A percentile compares a stretch with the other conserved stretches of the same genome.
These are phyloP conservation scores for Syzygium aromaticum DNA, from an alignment of 345 rosid genomes.

Conservation along the genomic window DNA sequence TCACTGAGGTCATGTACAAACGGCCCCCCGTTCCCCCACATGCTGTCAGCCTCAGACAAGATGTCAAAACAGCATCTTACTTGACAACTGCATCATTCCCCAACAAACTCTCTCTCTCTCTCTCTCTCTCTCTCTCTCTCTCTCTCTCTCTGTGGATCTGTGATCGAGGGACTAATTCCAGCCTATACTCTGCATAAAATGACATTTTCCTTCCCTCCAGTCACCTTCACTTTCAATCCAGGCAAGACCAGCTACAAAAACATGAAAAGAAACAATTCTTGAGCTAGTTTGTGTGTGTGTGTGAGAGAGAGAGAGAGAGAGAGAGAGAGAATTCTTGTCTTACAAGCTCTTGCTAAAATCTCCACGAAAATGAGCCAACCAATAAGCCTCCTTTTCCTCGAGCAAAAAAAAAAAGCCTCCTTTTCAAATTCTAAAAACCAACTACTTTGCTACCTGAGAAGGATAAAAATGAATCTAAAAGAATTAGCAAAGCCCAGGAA, in stretches of 20 bases:
- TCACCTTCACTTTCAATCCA: neutral
- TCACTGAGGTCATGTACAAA: neutral
- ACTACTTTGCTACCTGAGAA: neutral
- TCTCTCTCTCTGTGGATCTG: neutral
- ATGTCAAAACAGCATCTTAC: neutral
- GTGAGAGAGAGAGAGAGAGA: neutral
- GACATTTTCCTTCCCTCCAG: neutral
- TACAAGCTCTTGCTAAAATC: neutral
- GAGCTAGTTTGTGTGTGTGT: neutral
- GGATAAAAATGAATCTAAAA: neutral
- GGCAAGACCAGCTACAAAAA: neutral
- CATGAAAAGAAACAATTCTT: neutral
- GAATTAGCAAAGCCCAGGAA: neutral
- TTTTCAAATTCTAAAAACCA: neutral
- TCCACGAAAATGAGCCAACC: neutral
- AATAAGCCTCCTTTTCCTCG: neutral
- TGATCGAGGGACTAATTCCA: neutral
- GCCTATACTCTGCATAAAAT: neutral
- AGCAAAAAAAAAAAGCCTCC: neutral
- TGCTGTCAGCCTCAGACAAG: conserved; percentile 1
- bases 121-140: neutral
- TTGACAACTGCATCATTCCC: neutral
- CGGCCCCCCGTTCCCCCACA: neutral
- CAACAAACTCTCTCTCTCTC: neutral
- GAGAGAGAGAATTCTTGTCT: neutral